phyloP scores from a whole-genome alignment of 1,284 basidiomycete genomes.

The Peniophora sp. region DNA sequence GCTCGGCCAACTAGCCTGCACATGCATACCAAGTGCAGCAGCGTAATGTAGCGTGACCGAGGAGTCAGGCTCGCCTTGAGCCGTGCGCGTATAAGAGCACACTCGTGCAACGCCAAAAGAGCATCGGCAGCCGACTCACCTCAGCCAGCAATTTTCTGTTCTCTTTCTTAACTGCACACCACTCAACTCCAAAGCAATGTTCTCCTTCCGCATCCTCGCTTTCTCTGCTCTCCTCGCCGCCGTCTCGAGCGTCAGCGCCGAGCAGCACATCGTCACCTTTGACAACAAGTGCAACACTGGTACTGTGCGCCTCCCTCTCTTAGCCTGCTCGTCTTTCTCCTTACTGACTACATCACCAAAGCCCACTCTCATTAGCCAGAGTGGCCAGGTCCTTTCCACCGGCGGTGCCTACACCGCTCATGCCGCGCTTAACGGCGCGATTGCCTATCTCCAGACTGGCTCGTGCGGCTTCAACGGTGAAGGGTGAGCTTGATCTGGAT shows the following conservation, averaged over 20 bases:
- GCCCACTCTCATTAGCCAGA: neutral
- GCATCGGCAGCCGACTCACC: too few relatives aligned
- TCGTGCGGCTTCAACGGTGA: conserved; percentile 16
- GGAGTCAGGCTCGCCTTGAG: too few relatives aligned
- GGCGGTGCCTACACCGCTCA: neutral
- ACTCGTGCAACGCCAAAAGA: too few relatives aligned
- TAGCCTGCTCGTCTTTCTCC: neutral
- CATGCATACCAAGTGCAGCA: too few relatives aligned
- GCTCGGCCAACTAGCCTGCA: too few relatives aligned
- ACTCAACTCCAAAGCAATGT: neutral
- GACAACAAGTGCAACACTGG: neutral
- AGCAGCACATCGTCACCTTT: neutral
- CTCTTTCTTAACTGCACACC: too few relatives aligned
- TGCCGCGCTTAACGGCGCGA: neutral
- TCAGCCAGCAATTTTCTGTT: too few relatives aligned
- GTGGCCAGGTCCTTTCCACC: conserved; percentile 1
- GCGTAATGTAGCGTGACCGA: too few relatives aligned
- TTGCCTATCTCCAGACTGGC: neutral
- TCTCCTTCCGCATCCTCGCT: neutral
- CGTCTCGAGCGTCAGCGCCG: neutral
- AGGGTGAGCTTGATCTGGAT: conserved; percentile 11
- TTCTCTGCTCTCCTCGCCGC: neutral
- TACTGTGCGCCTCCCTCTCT: neutral
- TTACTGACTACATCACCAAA: neutral
- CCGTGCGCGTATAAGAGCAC: too few relatives aligned